These are phyloP conservation scores for Amyloporia xantha DNA, from an alignment of 768 basidiomycete genomes.

Conservation along the genomic window DNA sequence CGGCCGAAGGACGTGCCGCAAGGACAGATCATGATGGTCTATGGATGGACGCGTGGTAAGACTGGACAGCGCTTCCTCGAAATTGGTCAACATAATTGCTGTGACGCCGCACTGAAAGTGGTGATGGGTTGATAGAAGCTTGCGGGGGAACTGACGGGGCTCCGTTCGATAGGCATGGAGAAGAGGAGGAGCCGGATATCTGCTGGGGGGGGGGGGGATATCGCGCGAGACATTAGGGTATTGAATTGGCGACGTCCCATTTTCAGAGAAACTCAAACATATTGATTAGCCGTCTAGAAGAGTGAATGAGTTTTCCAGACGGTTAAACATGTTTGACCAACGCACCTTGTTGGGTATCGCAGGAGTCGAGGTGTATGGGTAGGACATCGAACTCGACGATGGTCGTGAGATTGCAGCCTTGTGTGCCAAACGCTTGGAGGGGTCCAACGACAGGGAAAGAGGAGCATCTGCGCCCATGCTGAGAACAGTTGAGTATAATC, in stretches of 20 bases:
- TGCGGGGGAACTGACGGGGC: constrained; percentile 64
- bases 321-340: not conserved
- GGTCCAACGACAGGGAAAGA: constrained; percentile 9
- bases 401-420: constrained; percentile 38
- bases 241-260: constrained; percentile 43
- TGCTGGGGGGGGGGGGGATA: constrained; percentile 32
- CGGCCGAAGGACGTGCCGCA: constrained; percentile 67
- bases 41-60: constrained; percentile 48
- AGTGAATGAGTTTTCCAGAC: constrained; percentile 1
- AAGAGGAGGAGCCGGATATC: constrained; percentile 34
- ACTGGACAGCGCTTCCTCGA: constrained; percentile 49
- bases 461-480: constrained; percentile 10
- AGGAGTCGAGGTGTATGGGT: constrained; percentile 34
- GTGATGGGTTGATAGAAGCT: constrained; percentile 77
- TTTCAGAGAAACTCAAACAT: constrained; percentile 29
- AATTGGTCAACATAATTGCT: constrained; percentile 80
- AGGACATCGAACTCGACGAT: constrained; percentile 34
- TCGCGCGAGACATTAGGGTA: constrained; percentile 44
- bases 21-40: constrained; percentile 72
- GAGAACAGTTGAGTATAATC: not conserved
- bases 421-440: constrained; percentile 27
- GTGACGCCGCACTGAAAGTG: constrained; percentile 59
- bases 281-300: constrained; percentile 30
- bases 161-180: constrained; percentile 34
- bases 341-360: constrained; percentile 47